These are phyloP conservation scores for Beauveria australis DNA, from an alignment of 2,329 filamentous ascomycete species.

Conservation along the genomic window DNA sequence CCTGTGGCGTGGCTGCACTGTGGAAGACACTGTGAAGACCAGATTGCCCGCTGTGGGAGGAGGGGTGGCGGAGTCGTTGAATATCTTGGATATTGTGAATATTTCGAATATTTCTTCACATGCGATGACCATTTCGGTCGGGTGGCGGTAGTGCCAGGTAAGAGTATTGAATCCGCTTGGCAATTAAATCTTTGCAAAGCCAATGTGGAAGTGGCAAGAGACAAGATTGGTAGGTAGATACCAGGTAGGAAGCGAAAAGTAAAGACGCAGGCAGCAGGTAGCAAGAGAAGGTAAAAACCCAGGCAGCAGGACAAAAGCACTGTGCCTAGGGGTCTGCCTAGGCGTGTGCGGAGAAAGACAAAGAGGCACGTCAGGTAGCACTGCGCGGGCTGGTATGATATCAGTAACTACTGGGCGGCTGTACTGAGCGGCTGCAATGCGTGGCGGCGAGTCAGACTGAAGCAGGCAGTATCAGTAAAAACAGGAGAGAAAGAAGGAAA, in stretches of 20 bases:
- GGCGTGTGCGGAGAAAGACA: neutral
- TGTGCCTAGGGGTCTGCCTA: neutral
- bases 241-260: too few relatives aligned
- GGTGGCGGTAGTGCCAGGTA: neutral
- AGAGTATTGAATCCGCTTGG: too few relatives aligned
- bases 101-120: too few relatives aligned
- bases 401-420: neutral
- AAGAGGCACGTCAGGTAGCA: neutral
- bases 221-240: too few relatives aligned
- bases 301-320: neutral
- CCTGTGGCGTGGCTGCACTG: neutral
- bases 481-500: too few relatives aligned
- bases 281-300: too few relatives aligned
- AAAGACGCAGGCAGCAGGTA: too few relatives aligned
- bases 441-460: neutral
- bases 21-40: neutral
- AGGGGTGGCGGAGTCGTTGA: neutral
- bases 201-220: neutral
- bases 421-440: neutral
- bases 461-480: too few relatives aligned
- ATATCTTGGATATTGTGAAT: too few relatives aligned
- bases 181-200: neutral
- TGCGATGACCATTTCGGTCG: neutral
- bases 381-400: neutral
- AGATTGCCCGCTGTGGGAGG: neutral